A percentile compares a stretch with the other conserved stretches of the same genome.
Conservation (phyloP, 768 basidiomycete species). For the Termitomyces sp. region DNA sequence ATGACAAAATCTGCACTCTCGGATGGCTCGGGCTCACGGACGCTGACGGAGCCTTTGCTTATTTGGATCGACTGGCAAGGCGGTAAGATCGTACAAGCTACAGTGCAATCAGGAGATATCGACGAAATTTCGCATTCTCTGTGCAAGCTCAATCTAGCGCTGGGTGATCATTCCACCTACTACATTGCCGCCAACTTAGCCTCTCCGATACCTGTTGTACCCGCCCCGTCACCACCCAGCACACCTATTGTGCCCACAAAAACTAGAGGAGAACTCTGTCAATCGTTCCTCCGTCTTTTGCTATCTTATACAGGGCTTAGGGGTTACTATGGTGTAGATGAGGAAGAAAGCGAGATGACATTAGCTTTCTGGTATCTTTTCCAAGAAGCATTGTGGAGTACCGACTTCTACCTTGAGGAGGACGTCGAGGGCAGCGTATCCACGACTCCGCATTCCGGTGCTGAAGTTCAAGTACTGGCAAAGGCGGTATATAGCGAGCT, state of each 20-base stretch:
- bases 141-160: constrained; percentile 73
- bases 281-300: constrained; percentile 65
- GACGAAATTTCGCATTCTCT: constrained; percentile 62
- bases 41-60: no score
- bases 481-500: no score
- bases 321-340: constrained; percentile 77
- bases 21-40: no score
- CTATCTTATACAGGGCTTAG: no score
- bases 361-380: constrained; percentile 88
- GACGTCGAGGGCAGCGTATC: constrained; percentile 1
- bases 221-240: constrained; percentile 14
- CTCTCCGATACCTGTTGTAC: no score
- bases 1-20: no score
- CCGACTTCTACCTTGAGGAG: constrained; percentile 42
- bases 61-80: no score
- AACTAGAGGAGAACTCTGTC: constrained; percentile 48
- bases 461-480: constrained; percentile 34
- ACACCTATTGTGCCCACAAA: constrained; percentile 12
- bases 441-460: constrained; percentile 21
- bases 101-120: constrained; percentile 40
- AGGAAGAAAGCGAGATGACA: constrained; percentile 84
- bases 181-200: constrained; percentile 78
- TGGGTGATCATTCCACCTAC: constrained; percentile 81
- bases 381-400: constrained; percentile 80
- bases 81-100: no score